Percentiles rank a stretch among this genome's conserved stretches.
Evolutionary conservation across 371 early-diverging fungal species (phyloP).

Genomic region (Mortierella sp.): DNA sequence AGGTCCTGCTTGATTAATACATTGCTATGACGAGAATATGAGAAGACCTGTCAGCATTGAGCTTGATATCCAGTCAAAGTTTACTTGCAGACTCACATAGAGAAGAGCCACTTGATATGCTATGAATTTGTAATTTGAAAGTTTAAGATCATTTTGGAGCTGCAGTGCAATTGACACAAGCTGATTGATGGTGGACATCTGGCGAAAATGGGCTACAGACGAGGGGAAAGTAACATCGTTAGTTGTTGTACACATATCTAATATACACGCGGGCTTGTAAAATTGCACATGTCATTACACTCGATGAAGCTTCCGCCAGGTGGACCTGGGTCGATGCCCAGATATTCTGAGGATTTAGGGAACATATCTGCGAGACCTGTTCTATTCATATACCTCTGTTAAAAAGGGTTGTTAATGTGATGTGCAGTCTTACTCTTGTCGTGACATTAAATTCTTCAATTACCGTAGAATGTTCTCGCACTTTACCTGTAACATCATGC

Average conservation of each 20-base stretch:
- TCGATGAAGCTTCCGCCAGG: constrained; percentile 46
- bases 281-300: constrained; percentile 23
- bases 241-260: neutral
- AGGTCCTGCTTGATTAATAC: constrained; percentile 61
- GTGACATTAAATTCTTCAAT: neutral
- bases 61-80: neutral
- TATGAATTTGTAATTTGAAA: constrained; percentile 66
- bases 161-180: constrained; percentile 63
- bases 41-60: neutral
- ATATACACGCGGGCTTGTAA: neutral
- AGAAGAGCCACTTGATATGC: constrained; percentile 70
- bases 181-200: constrained; percentile 62
- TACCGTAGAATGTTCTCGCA: constrained; percentile 4
- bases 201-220: constrained; percentile 56
- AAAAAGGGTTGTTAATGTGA: neutral
- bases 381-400: constrained; percentile 48
- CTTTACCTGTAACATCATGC: constrained; percentile 44
- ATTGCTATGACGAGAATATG: constrained; percentile 60
- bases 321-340: constrained; percentile 36
- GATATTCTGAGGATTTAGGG: constrained; percentile 48
- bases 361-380: constrained; percentile 54
- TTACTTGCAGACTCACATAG: constrained; percentile 55
- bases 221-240: neutral
- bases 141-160: constrained; percentile 60
- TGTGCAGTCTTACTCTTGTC: neutral